phyloP scores from a whole-genome alignment of 2,329 filamentous ascomycete genomes.

The Chaetomiaceae sp. region DNA sequence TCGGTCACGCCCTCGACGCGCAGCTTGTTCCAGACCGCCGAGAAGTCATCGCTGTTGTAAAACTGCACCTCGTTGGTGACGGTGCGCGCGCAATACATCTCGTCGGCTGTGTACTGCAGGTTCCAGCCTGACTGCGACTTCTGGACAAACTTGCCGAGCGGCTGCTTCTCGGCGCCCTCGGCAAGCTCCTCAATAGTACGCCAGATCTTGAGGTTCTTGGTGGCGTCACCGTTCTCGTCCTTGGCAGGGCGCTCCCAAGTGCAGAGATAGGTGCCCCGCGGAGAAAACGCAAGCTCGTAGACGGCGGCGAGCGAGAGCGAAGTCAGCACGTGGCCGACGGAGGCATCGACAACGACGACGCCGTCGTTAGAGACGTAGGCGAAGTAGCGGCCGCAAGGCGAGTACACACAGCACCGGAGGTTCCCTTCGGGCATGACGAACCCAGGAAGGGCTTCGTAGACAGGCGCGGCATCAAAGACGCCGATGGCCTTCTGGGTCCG shows the following conservation, averaged over 20 bases:
- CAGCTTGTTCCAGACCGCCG: conserved; percentile 90
- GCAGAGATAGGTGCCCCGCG: conserved; percentile 83
- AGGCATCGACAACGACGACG: conserved; percentile 79
- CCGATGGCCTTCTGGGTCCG: conserved; percentile 96
- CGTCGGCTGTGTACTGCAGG: conserved; percentile 90
- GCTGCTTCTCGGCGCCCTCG: conserved; percentile 58
- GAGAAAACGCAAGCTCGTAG: conserved; percentile 92
- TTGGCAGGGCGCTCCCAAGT: conserved; percentile 94
- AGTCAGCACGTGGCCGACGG: conserved; percentile 66
- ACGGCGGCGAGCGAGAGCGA: conserved; percentile 75
- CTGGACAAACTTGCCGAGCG: conserved; percentile 87
- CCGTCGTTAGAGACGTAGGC: conserved; percentile 87
- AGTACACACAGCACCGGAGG: conserved; percentile 91
- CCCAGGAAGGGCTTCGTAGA: conserved; percentile 77
- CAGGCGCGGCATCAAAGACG: conserved; percentile 82
- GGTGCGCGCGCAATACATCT: conserved; percentile 83
- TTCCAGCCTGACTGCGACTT: conserved; percentile 96
- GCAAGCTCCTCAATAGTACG: conserved; percentile 66
- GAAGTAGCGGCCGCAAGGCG: conserved; percentile 91
- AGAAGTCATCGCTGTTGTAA: conserved; percentile 80
- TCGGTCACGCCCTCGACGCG: conserved; percentile 83
- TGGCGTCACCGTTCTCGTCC: conserved; percentile 87
- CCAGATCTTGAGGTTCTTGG: conserved; percentile 98
- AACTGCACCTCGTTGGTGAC: conserved; percentile 99
- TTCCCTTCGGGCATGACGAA: conserved; percentile 88